phyloP scores from a whole-genome alignment of 345 rosid species.

The Eucalyptus globulus region DNA sequence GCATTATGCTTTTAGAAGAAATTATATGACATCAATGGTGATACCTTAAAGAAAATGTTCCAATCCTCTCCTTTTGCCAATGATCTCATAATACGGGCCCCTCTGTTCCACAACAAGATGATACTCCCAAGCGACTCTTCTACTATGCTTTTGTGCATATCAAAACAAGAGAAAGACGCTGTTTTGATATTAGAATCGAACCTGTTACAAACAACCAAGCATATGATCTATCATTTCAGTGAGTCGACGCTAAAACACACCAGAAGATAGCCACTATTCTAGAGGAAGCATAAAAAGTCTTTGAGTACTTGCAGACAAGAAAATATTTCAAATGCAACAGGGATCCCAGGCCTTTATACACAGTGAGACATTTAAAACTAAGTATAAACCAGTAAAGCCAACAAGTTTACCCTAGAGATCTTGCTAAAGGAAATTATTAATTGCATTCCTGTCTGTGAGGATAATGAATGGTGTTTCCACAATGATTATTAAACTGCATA shows the following conservation, averaged over 20 bases:
- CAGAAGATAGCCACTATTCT: neutral
- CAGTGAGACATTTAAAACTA: neutral
- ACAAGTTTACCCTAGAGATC: neutral
- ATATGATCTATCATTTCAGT: neutral
- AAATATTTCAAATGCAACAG: neutral
- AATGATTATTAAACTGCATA: neutral
- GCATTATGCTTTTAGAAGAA: neutral
- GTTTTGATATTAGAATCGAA: slow-evolving; percentile 30
- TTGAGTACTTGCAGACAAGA: neutral
- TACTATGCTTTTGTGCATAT: slow-evolving; percentile 30
- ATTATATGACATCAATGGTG: neutral
- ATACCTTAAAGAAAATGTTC: slow-evolving; percentile 1
- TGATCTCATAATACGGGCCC: slow-evolving; percentile 9
- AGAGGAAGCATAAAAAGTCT: neutral
- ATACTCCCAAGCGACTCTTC: slow-evolving; percentile 33
- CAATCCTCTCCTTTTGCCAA: slow-evolving; percentile 63
- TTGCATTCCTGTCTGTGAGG: neutral
- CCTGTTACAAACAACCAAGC: slow-evolving; percentile 28
- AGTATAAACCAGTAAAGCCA: neutral
- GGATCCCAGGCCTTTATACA: neutral
- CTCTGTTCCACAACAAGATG: slow-evolving; percentile 44
- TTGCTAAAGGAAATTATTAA: neutral
- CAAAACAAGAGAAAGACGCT: slow-evolving; percentile 37
- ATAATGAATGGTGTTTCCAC: neutral
- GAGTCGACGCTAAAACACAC: neutral